Evolutionary conservation across 2,329 filamentous ascomycete genomes (phyloP).

Genomic region (Botryotinia calthae): DNA sequence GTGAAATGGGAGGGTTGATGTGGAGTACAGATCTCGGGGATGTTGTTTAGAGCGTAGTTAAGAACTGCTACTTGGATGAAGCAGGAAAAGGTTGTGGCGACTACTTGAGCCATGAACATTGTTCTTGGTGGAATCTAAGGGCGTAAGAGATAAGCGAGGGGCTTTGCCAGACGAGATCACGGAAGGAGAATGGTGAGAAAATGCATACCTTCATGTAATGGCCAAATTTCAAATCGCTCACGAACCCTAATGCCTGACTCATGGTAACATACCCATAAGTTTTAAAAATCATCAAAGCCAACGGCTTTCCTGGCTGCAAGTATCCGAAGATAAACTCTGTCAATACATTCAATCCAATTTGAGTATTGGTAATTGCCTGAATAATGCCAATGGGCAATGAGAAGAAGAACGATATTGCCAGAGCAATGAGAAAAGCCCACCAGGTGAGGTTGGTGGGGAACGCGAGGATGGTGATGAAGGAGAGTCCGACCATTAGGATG

Average conservation of each 20-base stretch:
- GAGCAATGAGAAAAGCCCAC: slow-evolving; percentile 67
- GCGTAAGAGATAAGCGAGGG: neutral
- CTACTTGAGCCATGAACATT: slow-evolving; percentile 46
- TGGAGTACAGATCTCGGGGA: slow-evolving; percentile 60
- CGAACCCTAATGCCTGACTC: slow-evolving; percentile 51
- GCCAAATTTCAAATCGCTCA: slow-evolving; percentile 50
- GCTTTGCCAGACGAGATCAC: neutral
- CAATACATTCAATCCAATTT: slow-evolving; percentile 69
- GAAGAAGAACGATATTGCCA: slow-evolving; percentile 62
- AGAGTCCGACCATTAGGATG: slow-evolving; percentile 18
- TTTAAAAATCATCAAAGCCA: slow-evolving; percentile 78
- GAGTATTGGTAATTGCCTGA: slow-evolving; percentile 65
- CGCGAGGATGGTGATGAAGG: slow-evolving; percentile 42
- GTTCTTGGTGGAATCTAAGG: slow-evolving; percentile 33
- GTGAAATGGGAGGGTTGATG: slow-evolving; percentile 56
- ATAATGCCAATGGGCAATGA: slow-evolving; percentile 67
- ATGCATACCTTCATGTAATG: slow-evolving; percentile 48
- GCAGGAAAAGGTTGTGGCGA: slow-evolving; percentile 61
- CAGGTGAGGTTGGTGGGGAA: slow-evolving; percentile 59
- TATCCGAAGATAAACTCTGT: slow-evolving; percentile 72
- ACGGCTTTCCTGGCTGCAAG: slow-evolving; percentile 66
- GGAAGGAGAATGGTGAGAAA: neutral
- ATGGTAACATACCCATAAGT: slow-evolving; percentile 70
- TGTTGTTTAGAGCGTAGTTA: slow-evolving; percentile 59
- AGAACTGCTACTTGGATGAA: slow-evolving; percentile 64